These are phyloP conservation scores for Coleophoma crateriformis DNA, from an alignment of 2,329 filamentous ascomycete genomes.

Conservation along the genomic window DNA sequence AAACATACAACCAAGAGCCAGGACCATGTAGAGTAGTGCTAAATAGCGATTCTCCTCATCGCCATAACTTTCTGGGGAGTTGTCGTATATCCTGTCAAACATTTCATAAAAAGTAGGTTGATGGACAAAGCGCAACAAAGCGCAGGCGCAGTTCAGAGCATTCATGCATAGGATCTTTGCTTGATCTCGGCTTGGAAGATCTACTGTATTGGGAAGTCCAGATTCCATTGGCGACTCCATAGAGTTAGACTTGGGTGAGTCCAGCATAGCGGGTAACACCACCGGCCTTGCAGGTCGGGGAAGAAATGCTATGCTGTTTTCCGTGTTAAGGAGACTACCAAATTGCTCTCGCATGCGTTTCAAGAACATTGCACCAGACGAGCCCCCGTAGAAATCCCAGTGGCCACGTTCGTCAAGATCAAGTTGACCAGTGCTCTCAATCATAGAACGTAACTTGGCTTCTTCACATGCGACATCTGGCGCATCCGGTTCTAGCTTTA, in stretches of 20 bases:
- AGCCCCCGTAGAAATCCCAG: conserved; percentile 93
- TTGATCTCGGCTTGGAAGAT: conserved; percentile 62
- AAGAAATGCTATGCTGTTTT: conserved; percentile 54
- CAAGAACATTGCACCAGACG: conserved; percentile 86
- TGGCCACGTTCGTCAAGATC: conserved; percentile 88
- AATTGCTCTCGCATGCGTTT: conserved; percentile 84
- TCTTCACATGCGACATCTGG: conserved; percentile 45
- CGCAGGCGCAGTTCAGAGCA: conserved; percentile 51
- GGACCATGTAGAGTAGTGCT: conserved; percentile 64
- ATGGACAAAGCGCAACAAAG: conserved; percentile 67
- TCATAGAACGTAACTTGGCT: conserved; percentile 84
- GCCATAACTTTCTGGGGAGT: conserved; percentile 53
- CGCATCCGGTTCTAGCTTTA: neutral
- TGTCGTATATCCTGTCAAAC: conserved; percentile 73
- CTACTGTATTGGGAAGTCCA: conserved; percentile 34
- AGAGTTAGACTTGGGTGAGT: conserved; percentile 22
- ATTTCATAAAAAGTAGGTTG: conserved; percentile 73
- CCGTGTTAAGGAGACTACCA: conserved; percentile 64
- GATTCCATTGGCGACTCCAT: conserved; percentile 23
- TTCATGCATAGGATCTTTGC: conserved; percentile 49
- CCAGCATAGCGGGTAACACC: conserved; percentile 41
- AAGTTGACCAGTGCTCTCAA: conserved; percentile 83
- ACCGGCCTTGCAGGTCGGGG: conserved; percentile 48
- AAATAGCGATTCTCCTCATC: conserved; percentile 63
- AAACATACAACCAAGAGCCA: conserved; percentile 72